Base-by-base conservation (phyloP, 2,329 filamentous ascomycete species). In the Neophaeococcomyces mojaviensis region DNA sequence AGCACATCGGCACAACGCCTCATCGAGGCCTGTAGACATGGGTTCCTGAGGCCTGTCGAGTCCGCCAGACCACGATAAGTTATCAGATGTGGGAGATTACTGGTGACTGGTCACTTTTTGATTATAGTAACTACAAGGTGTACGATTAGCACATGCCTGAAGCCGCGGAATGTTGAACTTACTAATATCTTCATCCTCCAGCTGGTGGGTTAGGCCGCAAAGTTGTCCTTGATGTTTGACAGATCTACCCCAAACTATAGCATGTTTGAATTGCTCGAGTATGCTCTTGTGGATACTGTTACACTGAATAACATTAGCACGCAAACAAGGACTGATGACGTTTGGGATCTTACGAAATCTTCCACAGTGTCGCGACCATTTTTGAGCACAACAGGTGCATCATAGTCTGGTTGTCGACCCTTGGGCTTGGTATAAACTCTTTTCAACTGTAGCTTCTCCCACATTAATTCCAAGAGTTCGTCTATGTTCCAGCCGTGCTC, bases 401-500 rank as follows among this genome's bases (percentile, higher is more conserved):
- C 81, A 69, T 98, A 98, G 68, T 98, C 92, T 13, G 92, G 92
- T 67, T 88, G 76, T 65, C 83, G 88, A 52, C 92, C 92, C 73
- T 98, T 97, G 50, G 92, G 92, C 71, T 98, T 98, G 48, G 92
- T 98, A 71, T 98, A 98, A 37, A 98, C 85, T 59, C 92, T 80
- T 58, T 87, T 82, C 50, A 98, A 76, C 61, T 85, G 87, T 58
- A 98, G 78, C 68, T 94, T 95, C 47, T 96, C 89, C 92, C 92
- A 97, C 92, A 97, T 97, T 65, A 84, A 81, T 70, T 97, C 92
- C 73, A 98, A 78, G 54, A 98, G 72, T 72, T 98, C 92, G 64
- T 98, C 92, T 51, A 98, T 70, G 67, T 98, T 98, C 92, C 92
- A 98, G 47, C 92, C 92, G 63, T 90, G 84, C 69, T 98, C 92